Base-by-base conservation (phyloP, 2,329 filamentous ascomycete genomes). In the Chalara sp. region DNA sequence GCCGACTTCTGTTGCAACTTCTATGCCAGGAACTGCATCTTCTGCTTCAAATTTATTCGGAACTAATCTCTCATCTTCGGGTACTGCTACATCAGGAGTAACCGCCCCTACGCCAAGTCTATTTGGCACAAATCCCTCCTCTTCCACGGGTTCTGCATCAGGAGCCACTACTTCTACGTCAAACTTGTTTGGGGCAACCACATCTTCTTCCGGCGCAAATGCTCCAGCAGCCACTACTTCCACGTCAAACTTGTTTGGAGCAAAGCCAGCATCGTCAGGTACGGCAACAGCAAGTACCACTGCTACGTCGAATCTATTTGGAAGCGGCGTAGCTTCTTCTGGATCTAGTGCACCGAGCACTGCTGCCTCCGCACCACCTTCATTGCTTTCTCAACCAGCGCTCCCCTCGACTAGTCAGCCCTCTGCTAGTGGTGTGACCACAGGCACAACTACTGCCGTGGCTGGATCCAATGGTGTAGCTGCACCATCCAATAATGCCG, bases 221-320 rank as follows among this genome's bases (percentile, higher is more conserved):
- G 21, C 53, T 47, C 49, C 58, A 13, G 44, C 59, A 44, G 47
- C 58, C 12, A 48, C 56, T 12, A 21, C 3, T 21, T 21, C 21
- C 21, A 50, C 59, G 6, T 55, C 64, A 31, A 62, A 59, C 49
- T 58, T 68, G 29, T 70, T 71, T 53, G 63, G 67, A 8, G 37
- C 58, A 11, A 61, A 61, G 46, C 47, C 60, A 42, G 46, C 63
- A 30, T 44, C 56, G 21, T 29, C 53, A 41, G 44, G 35, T 8
- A 40, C 49, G 40, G 42, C 51, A 32, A 39, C 41, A 28, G 37
- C 52, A 21, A 32, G 49, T 11, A 51, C 50, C 32, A 44, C 56
- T 10, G 43, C 44, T 7, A 30, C 35, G 35, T 10, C n/a, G n/a
- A 37, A 21, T 21, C 21, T 21, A 21, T 21, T 21, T 21, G 21